These are phyloP conservation scores for Fomitopsis pinicola DNA, from an alignment of 1,284 basidiomycete genomes.

Conservation along the genomic window DNA sequence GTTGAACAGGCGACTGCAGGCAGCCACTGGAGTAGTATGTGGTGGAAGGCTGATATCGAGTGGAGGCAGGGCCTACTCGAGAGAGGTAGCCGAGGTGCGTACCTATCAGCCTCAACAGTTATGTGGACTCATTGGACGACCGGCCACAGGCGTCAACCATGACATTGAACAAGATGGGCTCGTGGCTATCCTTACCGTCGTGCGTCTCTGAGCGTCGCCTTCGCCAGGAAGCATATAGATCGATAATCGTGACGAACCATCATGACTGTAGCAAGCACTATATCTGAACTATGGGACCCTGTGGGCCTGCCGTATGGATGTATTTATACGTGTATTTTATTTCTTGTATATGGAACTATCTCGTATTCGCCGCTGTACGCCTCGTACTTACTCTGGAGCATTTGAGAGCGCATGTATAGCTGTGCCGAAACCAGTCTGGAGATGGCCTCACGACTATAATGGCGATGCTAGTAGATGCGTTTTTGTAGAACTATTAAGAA, in stretches of 20 bases:
- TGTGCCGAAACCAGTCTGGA: too few species aligned
- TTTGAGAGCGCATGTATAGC: too few species aligned
- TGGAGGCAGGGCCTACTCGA: constrained; percentile 66
- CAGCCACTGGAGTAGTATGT: constrained; percentile 55
- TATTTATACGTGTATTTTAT: neutral
- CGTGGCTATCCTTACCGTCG: constrained; percentile 71
- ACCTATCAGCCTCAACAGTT: neutral
- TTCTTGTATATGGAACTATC: neutral
- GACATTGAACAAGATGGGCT: constrained; percentile 73
- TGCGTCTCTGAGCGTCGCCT: constrained; percentile 30
- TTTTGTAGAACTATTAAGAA: too few species aligned
- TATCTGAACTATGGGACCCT: neutral
- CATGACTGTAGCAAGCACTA: neutral
- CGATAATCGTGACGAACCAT: neutral
- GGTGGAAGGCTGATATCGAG: constrained; percentile 71
- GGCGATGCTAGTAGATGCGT: too few species aligned
- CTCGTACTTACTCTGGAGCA: neutral
- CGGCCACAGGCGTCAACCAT: constrained; percentile 64
- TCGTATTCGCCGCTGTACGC: too few species aligned
- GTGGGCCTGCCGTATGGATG: neutral
- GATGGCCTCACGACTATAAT: too few species aligned
- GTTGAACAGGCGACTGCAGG: constrained; percentile 60
- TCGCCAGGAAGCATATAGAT: neutral
- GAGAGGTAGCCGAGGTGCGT: constrained; percentile 58
- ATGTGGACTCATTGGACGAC: neutral